phyloP scores from a whole-genome alignment of 2,329 filamentous ascomycete species.

The Aspergillus sojae region DNA sequence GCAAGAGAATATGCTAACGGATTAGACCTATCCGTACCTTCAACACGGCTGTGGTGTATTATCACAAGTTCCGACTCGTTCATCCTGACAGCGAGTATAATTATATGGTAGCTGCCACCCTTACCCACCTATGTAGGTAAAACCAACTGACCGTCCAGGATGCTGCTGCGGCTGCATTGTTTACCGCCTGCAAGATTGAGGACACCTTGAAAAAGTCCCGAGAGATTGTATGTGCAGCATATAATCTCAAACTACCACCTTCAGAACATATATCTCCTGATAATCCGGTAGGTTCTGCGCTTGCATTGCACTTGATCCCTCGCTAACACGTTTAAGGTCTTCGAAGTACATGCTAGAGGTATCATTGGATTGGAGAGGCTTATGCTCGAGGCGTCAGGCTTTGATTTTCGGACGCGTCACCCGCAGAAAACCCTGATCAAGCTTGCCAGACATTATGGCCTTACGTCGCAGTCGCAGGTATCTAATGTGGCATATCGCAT shows the following conservation, averaged over 20 bases:
- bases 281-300: conserved; percentile 65
- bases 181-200: conserved; percentile 95
- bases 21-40: conserved; percentile 83
- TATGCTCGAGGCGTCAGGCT: conserved; percentile 88
- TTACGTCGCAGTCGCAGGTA: conserved; percentile 57
- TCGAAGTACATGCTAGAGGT: conserved; percentile 76
- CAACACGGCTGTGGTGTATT: conserved; percentile 88
- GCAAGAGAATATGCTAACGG: conserved; percentile 6
- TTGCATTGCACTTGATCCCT: not conserved
- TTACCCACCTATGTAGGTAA: not conserved
- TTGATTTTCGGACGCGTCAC: conserved; percentile 89
- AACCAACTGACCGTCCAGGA: conserved; percentile 55
- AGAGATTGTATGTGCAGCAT: conserved; percentile 87
- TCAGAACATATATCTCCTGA: conserved; percentile 74
- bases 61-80: conserved; percentile 86
- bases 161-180: conserved; percentile 82
- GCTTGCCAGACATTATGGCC: conserved; percentile 64
- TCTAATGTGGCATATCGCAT: conserved; percentile 76
- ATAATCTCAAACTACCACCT: conserved; percentile 75
- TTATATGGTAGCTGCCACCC: conserved; percentile 53
- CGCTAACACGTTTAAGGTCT: conserved; percentile 57
- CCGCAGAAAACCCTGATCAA: conserved; percentile 86
- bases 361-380: conserved; percentile 89
- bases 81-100: conserved; percentile 86
- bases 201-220: conserved; percentile 96